A percentile compares a stretch with the other conserved stretches of the same genome.
Conservation (phyloP, 1,139 yeast species). For the Blastobotrys illinoisensis region DNA sequence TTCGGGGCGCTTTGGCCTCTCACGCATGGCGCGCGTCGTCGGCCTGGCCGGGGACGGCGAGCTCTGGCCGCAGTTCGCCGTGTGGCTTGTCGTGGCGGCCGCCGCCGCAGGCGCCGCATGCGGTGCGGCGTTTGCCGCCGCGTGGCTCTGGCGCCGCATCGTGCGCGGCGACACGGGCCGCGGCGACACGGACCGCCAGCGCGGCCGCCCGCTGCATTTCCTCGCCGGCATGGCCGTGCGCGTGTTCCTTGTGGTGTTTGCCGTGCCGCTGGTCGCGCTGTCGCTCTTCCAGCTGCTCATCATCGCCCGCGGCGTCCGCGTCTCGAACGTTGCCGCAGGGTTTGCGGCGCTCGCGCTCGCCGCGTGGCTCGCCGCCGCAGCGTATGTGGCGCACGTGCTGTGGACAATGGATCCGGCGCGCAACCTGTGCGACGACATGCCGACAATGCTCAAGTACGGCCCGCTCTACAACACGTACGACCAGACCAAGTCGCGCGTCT, state of each 20-base stretch:
- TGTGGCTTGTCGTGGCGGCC: conserved; percentile 28
- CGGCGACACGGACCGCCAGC: conserved; percentile 1
- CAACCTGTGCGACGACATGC: conserved; percentile 26
- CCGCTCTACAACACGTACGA: conserved; percentile 28
- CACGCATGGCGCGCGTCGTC: conserved; percentile 24
- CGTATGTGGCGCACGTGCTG: conserved; percentile 18
- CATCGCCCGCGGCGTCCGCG: conserved; percentile 15
- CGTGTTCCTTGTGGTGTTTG: conserved; percentile 24
- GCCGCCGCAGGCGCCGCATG: conserved; percentile 17
- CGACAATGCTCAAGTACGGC: conserved; percentile 28
- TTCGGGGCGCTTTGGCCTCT: conserved; percentile 25
- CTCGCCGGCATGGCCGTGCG: conserved; percentile 27
- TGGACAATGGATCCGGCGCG: conserved; percentile 15
- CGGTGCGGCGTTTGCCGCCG: conserved; percentile 10
- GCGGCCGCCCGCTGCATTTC: conserved; percentile 16
- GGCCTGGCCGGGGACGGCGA: conserved; percentile 26
- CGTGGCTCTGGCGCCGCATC: conserved; percentile 17
- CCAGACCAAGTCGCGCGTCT: conserved; percentile 20
- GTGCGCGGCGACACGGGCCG: conserved; percentile 14
- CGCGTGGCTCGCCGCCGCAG: conserved; percentile 26
- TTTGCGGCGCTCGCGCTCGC: conserved; percentile 29
- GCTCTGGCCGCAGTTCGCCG: conserved; percentile 33
- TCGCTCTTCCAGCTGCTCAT: conserved; percentile 32
- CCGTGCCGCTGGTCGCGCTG: conserved; percentile 30
- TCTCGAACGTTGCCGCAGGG: conserved; percentile 25